These are phyloP conservation scores for Lepraria neglecta DNA, from an alignment of 495 filamentous ascomycete genomes.

Conservation along the genomic window DNA sequence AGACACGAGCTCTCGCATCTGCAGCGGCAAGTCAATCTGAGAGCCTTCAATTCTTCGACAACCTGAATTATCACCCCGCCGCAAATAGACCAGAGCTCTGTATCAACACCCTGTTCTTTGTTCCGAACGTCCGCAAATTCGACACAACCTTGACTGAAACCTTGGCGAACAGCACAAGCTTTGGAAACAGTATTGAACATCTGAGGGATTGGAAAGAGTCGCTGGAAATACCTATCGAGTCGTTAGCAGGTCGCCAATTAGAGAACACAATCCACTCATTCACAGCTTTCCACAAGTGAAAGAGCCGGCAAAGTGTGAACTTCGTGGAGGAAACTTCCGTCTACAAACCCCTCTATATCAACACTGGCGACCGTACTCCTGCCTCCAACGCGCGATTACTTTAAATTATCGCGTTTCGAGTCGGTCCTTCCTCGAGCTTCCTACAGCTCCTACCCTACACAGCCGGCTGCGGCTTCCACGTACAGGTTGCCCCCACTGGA, in stretches of 20 bases:
- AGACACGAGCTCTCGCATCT: conserved; percentile 10
- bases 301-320: neutral
- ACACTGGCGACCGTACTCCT: conserved; percentile 22
- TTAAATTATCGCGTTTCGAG: conserved; percentile 19
- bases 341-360: neutral
- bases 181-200: neutral
- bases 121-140: neutral
- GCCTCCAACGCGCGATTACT: conserved; percentile 23
- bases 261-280: neutral
- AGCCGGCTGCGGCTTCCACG: conserved; percentile 16
- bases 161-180: neutral
- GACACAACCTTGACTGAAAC: neutral
- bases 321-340: neutral
- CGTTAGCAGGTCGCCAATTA: neutral
- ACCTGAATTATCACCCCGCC: neutral
- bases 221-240: neutral
- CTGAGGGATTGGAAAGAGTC: neutral
- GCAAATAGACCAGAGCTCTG: neutral
- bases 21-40: neutral
- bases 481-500: conserved; percentile 32
- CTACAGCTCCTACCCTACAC: conserved; percentile 6
- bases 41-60: conserved; percentile 2
- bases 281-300: conserved; percentile 4
- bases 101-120: neutral
- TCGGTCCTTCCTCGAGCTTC: conserved; percentile 11